Base-by-base conservation (phyloP, 2,329 filamentous ascomycete genomes). In the Nemania serpens region DNA sequence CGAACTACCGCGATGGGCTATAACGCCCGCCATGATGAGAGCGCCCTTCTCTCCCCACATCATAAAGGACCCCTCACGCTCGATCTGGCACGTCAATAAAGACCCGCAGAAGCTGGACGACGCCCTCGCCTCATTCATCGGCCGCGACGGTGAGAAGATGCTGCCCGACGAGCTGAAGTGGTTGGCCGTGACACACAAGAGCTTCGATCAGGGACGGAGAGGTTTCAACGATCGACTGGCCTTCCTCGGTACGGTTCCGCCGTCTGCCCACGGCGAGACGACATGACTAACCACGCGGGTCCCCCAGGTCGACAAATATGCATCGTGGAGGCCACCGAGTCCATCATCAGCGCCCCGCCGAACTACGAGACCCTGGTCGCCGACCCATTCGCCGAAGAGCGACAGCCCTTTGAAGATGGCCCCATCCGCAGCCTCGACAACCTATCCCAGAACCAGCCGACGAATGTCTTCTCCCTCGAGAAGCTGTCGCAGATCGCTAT, bases 171-270 rank as follows among this genome's bases (percentile, higher is more conserved):
- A 99, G 78, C 82, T 95, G 64, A 98, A 97, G 79, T 99, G 95
- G 95, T 81, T 98, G 71, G 93, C 93, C 33, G 86, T 99, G 58
- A 99, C 95, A 67, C 95, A 98, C 77, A 98, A 98, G 85, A 97
- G 93, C 77, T 98, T 97, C 73, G 94, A 99, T 74, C 93, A 98
- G 73, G 95, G 93, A 54, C 84, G 92, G 72, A 88, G 93, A 81
- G 94, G 94, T 1, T 97, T 94, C 79, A 99, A 99, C 75, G 94
- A 97, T 72, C 86, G 91, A 64, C 80, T 99, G 76, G 91, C 93
- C n/a, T 93, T 91, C 72, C 80, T 96, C 55, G 94, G 92, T 96
- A 84, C 48, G 78, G 70, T 22, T 25, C 48, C 6, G 37, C 48
- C 20, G 34, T 62, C 39, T 61, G 42, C 13, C 39, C 36, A 64